Evolutionary conservation across 345 rosid species (phyloP).

Genomic region (Zanthoxylum bungeanum): DNA sequence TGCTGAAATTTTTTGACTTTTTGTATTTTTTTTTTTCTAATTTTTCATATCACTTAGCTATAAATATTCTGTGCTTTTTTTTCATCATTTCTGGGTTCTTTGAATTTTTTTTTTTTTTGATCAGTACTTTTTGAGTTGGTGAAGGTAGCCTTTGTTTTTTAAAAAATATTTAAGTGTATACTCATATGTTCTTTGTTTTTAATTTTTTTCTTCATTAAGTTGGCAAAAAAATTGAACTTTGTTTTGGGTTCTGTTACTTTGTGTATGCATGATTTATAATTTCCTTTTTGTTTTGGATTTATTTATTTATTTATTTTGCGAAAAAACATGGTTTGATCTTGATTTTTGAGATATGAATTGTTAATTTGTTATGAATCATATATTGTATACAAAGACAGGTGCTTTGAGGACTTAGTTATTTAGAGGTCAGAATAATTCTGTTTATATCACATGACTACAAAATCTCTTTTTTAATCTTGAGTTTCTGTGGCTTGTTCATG

Average conservation of each 20-base stretch:
- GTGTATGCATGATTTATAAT: background rate
- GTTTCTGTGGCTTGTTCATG: background rate
- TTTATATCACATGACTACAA: background rate
- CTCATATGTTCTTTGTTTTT: background rate
- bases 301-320: background rate
- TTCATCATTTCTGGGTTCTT: background rate
- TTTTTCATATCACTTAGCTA: constrained; percentile 3
- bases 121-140: no score
- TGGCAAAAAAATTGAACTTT: background rate
- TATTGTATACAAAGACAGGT: background rate
- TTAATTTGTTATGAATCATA: background rate
- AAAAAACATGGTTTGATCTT: background rate
- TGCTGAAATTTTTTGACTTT: background rate
- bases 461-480: background rate
- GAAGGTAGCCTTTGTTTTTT: no score
- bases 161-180: background rate
- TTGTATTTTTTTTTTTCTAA: background rate
- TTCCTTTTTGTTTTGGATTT: background rate
- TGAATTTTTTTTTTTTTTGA: no score
- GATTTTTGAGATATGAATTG: background rate
- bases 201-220: background rate
- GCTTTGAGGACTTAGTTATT: background rate
- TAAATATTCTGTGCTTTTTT: background rate
- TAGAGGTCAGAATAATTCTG: background rate
- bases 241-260: background rate